Base-by-base conservation (phyloP, 2,329 filamentous ascomycete species). In the Pseudogymnoascus sp. region DNA sequence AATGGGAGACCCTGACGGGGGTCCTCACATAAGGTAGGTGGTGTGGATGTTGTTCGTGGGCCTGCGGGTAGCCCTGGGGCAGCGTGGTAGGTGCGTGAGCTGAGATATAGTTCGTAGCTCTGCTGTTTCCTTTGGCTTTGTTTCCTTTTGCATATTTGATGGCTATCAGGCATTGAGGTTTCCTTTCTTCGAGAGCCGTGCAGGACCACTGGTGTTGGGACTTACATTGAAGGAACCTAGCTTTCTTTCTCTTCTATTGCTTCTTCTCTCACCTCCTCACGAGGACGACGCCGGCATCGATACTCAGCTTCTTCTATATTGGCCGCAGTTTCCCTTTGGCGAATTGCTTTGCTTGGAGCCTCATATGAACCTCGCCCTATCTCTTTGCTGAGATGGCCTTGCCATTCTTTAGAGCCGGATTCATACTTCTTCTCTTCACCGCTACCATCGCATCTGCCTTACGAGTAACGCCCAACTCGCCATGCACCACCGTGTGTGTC, bases 391-490 rank as follows among this genome's bases (percentile, higher is more conserved):
- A 60, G 59, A 60, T 60, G 59, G 33, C 59, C 8, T 38, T 41
- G 33, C 33, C 59, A 31, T 37, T 41, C 12, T 41, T 41, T 19
- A 26, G 37, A 33, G n/a, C 6, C 14, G 28, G 50, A 19, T 24
- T 26, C 6, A 26, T 60, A 26, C 33, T 60, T 26, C 33, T 60
- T 38, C 33, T 60, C 33, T 40, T 60, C 37, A 16, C 6, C 12
- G 24, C 19, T 60, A 31, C 59, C 31, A n/a, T 60, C 5, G 33
- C 33, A 28, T 40, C 59, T 10, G 76, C 75, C 2, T 72, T 84
- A 2, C 74, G 81, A 61, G 78, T 84, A 1, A 78, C 81, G 1
- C 79, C 82, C 0, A 79, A 78, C 8, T 85, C 83, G 0, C 69
- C 74, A 8, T 85, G 83, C 68, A 76, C 81, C 0, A 71, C 77